Evolutionary conservation across 306 rosid species (phyloP).

Genomic region (Dalbergia cultrata): DNA sequence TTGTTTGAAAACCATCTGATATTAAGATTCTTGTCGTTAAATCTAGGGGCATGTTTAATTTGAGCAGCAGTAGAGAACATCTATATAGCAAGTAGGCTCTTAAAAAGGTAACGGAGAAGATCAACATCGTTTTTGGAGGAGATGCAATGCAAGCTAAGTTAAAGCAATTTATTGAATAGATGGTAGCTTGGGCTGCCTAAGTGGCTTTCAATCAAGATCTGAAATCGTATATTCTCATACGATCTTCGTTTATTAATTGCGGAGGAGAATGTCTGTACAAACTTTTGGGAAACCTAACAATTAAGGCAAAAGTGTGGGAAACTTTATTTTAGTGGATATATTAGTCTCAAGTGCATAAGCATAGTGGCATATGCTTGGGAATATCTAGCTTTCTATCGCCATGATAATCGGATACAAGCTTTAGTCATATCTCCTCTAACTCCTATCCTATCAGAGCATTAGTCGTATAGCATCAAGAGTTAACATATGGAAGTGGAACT

Average conservation of each 20-base stretch:
- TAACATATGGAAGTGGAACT: too few species aligned
- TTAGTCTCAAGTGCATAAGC: background rate
- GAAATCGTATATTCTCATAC: background rate
- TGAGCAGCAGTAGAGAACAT: conserved; percentile 23
- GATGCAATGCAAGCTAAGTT: background rate
- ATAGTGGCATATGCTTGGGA: background rate
- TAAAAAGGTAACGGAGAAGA: background rate
- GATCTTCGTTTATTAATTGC: background rate
- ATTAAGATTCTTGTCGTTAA: conserved; percentile 23
- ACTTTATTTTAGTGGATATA: background rate
- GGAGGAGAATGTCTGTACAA: background rate
- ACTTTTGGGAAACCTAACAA: background rate
- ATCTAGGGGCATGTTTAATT: background rate
- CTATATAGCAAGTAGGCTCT: background rate
- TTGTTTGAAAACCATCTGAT: background rate
- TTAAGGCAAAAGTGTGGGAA: background rate
- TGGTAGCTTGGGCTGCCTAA: background rate
- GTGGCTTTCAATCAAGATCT: background rate
- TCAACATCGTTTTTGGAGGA: background rate
- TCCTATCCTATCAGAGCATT: background rate
- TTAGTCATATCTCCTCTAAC: background rate
- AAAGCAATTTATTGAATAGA: background rate
- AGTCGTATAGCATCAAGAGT: background rate
- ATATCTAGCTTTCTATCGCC: background rate
- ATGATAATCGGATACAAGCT: background rate